A percentile compares a stretch with the other conserved stretches of the same genome.
Evolutionary conservation across 495 filamentous ascomycete genomes (phyloP).

Genomic region (Neurospora sp.): DNA sequence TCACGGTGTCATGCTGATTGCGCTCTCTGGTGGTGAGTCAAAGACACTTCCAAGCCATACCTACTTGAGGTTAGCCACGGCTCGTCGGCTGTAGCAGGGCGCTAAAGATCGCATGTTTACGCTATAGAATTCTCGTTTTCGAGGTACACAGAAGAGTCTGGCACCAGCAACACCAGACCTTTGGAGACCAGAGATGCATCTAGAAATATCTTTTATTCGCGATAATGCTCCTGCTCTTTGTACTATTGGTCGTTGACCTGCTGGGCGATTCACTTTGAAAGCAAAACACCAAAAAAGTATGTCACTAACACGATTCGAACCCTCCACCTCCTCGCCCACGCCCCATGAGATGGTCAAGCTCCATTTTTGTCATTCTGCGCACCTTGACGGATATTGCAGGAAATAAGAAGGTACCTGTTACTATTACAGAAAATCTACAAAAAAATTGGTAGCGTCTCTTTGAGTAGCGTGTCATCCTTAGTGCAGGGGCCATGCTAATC

Average conservation of each 20-base stretch:
- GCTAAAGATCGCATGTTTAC: neutral
- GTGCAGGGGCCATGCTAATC: conserved; percentile 99
- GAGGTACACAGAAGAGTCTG: neutral
- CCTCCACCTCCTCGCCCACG: neutral
- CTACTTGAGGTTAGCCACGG: neutral
- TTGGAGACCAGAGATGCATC: too few relatives aligned
- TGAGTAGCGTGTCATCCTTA: conserved; percentile 99
- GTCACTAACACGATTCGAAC: conserved; percentile 3
- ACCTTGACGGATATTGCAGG: neutral
- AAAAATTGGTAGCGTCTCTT: conserved; percentile 62
- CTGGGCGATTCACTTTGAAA: too few relatives aligned
- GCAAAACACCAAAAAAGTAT: neutral
- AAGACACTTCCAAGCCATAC: neutral
- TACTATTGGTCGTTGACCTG: neutral
- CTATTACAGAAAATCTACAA: neutral
- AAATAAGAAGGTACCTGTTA: neutral
- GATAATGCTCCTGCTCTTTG: neutral
- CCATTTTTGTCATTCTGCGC: neutral
- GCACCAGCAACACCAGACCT: too few relatives aligned
- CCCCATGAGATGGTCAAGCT: neutral
- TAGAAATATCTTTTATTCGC: neutral
- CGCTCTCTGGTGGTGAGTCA: neutral
- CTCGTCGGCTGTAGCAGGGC: neutral
- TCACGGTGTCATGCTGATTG: neutral
- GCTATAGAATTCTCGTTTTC: neutral